Evolutionary conservation across 164 flowering plant genomes (phyloP), one percentile per base, ranked within the genome.

Genomic region (Dillenia suffruticosa): DNA sequence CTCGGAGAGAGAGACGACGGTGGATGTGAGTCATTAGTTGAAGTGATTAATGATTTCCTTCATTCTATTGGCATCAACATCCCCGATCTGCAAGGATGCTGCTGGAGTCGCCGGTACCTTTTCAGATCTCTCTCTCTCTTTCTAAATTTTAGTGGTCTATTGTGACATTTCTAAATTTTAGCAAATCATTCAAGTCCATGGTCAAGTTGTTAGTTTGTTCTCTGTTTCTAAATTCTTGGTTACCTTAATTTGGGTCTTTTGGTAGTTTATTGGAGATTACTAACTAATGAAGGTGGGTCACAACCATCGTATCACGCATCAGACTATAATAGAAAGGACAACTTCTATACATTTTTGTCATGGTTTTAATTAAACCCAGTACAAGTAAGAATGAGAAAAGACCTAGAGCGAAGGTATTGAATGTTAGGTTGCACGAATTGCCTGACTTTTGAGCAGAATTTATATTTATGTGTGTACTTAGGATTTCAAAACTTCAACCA

Each of bases 21-120:
- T n/a, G 15, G 54, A n/a, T 12, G 52, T n/a, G 15, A 10, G 17
- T 17, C 1, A 22, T 8, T 19, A 51, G 10, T 51, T 15, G 8
- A 14, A 51, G 15, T n/a, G 17, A n/a, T 51, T 51, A 17, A 51
- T 51, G 54, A 51, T 51, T 51, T 51, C 54, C 17, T 9, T 22
- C 9, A 17, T 8, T 19, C 22, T 19, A 15, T 51, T 51, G 54
- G 7, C 9, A n/a, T 50, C 52, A 7, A 50, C 52, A 12, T 50
- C 13, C 13, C 6, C 49, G 3, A 19, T 74, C 44, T 72, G 66
- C 66, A 82, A 61, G 58, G 80, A 74, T 77, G 79, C 77, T 58
- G 86, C 84, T 63, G 86, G 86, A 62, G 47, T 80, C 50, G 80
- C 84, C 5, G 86, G 86, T 82, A 69, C 22, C 17, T 2, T 51